Evolutionary conservation across 1,139 yeast species (phyloP), one percentile per base, ranked within the genome.

Genomic region (Saccharomyces hybrid): DNA sequence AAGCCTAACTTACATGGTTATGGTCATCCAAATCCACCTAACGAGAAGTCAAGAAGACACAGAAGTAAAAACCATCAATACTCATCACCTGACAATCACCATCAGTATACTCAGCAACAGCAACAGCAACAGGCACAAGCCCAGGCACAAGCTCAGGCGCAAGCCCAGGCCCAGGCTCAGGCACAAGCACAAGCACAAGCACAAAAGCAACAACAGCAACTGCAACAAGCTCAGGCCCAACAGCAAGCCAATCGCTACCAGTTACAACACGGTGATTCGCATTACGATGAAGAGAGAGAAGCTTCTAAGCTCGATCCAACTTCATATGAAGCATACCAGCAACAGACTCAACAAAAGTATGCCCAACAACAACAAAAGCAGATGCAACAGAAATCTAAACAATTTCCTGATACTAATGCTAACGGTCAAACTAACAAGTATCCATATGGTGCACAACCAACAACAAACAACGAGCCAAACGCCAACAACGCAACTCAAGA

Each of bases 1-100:
- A 86, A 86, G 69, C 89, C 93, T 55, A 86, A 86, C 63, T 72
- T 86, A 58, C 93, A 86, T 70, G 95, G 95, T 11, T 86, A 86
- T 67, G 97, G 97, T 53, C 82, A 80, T 65, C 83, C 84, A 62
- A 78, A 77, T 57, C 83, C 83, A 50, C 81, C 82, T 58, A 73
- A 72, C 56, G 75, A 71, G 48, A 74, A 74, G 62, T 67, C 69
- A 54, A 72, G 72, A 57, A 74, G 73, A 61, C 31, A 84, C 84
- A 56, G 88, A 84, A 38, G 44, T 19, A 38, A 38, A 38, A 38
- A 38, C 26, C 44, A 38, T 38, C 44, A 38, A 9, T 38, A 38
- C 19, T 38, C 44, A 38, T 38, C 44, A 38, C 44, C 44, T 19
- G 44, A 38, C 2, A 4, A 34, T 14, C 24, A 38, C 44, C 44